Percentiles rank a stretch among this genome's conserved stretches.
Conservation (phyloP, 2,329 filamentous ascomycete species). For the Neofusicoccum parvum region DNA sequence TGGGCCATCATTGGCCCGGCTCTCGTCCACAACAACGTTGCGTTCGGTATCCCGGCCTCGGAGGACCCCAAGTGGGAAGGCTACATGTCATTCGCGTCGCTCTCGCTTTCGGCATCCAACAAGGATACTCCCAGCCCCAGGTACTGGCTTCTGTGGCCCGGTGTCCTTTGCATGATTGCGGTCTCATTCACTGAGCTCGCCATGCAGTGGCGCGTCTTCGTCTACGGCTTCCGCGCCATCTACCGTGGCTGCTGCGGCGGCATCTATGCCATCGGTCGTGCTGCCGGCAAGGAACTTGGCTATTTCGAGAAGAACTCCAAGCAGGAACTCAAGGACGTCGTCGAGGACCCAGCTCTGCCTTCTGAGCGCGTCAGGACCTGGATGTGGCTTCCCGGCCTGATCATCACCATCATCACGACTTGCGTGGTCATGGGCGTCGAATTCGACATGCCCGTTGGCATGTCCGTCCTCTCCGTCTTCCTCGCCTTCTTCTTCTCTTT, state of each 20-base stretch:
- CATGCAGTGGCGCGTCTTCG: conserved; percentile 49
- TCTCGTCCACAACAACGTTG: conserved; percentile 55
- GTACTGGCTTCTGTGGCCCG: conserved; percentile 57
- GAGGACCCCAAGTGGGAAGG: conserved; percentile 49
- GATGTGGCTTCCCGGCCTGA: conserved; percentile 55
- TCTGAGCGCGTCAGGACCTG: conserved; percentile 55
- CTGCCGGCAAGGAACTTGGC: conserved; percentile 45
- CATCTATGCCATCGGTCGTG: conserved; percentile 44
- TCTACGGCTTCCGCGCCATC: conserved; percentile 52
- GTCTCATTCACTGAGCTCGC: conserved; percentile 51
- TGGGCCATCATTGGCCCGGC: conserved; percentile 61
- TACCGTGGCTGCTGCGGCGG: conserved; percentile 50
- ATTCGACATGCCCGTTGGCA: conserved; percentile 59
- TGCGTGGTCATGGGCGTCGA: conserved; percentile 57
- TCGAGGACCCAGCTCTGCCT: conserved; percentile 53
- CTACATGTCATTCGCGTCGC: conserved; percentile 44
- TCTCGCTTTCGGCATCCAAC: conserved; percentile 38
- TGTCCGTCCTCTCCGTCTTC: conserved; percentile 59
- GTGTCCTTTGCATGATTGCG: conserved; percentile 54
- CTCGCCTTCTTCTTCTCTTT: conserved; percentile 64
- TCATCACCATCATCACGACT: conserved; percentile 51
- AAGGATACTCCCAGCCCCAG: conserved; percentile 51
- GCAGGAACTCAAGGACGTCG: conserved; percentile 43
- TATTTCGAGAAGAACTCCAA: conserved; percentile 49
- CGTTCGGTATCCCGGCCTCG: conserved; percentile 45